phyloP scores from a whole-genome alignment of 1,284 basidiomycete genomes.

The Boletellus sp. region DNA sequence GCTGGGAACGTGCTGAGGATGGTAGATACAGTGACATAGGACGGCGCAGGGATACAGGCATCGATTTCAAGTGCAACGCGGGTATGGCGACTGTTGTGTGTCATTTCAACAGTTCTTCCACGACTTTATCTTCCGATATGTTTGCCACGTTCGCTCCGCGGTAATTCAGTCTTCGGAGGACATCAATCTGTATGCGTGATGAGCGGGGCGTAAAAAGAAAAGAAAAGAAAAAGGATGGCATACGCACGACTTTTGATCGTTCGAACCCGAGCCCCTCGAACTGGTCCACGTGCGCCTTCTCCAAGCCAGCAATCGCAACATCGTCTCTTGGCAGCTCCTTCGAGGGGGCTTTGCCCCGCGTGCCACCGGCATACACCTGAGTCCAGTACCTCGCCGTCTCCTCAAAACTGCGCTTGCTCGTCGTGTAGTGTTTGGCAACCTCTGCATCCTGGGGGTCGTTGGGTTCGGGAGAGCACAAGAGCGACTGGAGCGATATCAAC shows the following conservation, averaged over 20 bases:
- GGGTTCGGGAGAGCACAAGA: slow-evolving; percentile 95
- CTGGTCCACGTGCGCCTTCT: slow-evolving; percentile 68
- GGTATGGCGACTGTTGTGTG: slow-evolving; percentile 25
- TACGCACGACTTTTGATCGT: slow-evolving; percentile 70
- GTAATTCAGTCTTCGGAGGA: slow-evolving; percentile 87
- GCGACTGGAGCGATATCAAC: slow-evolving; percentile 90
- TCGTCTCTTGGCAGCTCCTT: slow-evolving; percentile 46
- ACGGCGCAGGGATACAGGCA: slow-evolving; percentile 23
- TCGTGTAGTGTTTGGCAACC: slow-evolving; percentile 94
- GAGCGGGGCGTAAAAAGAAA: background rate
- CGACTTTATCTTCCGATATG: slow-evolving; percentile 57
- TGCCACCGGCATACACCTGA: slow-evolving; percentile 73
- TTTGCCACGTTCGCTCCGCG: slow-evolving; percentile 68
- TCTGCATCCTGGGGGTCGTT: slow-evolving; percentile 98
- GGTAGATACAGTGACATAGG: slow-evolving; percentile 28
- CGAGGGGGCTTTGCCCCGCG: slow-evolving; percentile 37
- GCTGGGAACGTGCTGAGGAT: slow-evolving; percentile 9
- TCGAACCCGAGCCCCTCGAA: slow-evolving; percentile 76
- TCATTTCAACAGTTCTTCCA: slow-evolving; percentile 55
- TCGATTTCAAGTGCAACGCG: slow-evolving; percentile 16
- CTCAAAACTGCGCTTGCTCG: slow-evolving; percentile 84
- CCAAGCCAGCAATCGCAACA: slow-evolving; percentile 72
- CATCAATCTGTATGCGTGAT: slow-evolving; percentile 64
- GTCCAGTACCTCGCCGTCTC: slow-evolving; percentile 95
- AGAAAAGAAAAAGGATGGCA: background rate